Evolutionary conservation across 1,284 basidiomycete genomes (phyloP).

Genomic region (Cryptococcus sp.): DNA sequence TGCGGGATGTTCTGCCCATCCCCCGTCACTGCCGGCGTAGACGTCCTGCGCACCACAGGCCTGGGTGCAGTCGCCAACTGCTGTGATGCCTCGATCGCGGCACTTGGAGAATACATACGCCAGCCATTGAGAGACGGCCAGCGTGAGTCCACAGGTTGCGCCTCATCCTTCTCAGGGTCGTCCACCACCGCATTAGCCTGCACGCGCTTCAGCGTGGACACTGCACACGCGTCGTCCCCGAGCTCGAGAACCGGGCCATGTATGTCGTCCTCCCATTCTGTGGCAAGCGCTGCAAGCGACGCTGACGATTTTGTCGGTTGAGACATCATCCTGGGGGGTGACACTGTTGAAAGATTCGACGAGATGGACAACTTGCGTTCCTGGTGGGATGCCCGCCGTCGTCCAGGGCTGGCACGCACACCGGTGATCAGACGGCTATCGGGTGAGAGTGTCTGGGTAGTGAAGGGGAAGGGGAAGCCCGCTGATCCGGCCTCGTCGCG

Average conservation of each 20-base stretch:
- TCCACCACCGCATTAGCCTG: conserved; percentile 3
- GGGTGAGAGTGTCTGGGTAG: neutral
- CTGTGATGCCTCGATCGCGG: too few species aligned
- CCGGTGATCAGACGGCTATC: too few species aligned
- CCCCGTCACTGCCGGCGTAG: too few species aligned
- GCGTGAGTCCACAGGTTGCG: neutral
- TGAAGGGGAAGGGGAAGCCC: conserved; percentile 8
- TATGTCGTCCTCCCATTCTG: neutral
- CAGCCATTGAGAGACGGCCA: conserved; percentile 18
- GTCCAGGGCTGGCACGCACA: too few species aligned
- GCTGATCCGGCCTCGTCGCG: conserved; percentile 4
- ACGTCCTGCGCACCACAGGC: too few species aligned
- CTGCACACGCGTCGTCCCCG: neutral
- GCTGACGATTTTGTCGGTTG: conserved; percentile 28
- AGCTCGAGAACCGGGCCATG: neutral
- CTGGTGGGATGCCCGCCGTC: neutral
- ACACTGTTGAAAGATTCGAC: conserved; percentile 12
- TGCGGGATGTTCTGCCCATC: too few species aligned
- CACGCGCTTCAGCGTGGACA: conserved; percentile 6
- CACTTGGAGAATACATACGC: conserved; percentile 10
- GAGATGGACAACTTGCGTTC: conserved; percentile 8
- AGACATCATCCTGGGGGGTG: conserved; percentile 10
- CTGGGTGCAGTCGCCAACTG: too few species aligned
- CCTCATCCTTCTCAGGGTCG: neutral
- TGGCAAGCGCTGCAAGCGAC: conserved; percentile 15